Evolutionary conservation across 768 basidiomycete species (phyloP).

Genomic region (Candolleomyces aberdarensis): DNA sequence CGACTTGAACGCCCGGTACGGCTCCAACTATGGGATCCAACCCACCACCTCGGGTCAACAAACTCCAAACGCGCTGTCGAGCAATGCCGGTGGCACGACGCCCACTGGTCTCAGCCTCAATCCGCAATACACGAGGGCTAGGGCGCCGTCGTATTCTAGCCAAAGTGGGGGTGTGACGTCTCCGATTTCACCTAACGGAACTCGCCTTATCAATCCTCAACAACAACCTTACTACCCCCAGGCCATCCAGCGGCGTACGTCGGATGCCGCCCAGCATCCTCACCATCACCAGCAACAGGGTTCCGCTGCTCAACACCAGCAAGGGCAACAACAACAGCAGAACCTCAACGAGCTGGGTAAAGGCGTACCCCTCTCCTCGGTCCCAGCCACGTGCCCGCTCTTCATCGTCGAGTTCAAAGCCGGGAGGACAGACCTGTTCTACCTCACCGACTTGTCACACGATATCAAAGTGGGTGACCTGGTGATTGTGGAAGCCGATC

Average conservation of each 20-base stretch:
- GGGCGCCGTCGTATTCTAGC: conserved; percentile 38
- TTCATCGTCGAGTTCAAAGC: conserved; percentile 99
- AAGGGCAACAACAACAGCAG: conserved; percentile 17
- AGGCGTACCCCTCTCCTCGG: conserved; percentile 81
- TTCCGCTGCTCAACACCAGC: neutral
- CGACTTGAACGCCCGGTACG: conserved; percentile 55
- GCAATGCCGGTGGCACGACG: conserved; percentile 17
- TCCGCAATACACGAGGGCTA: conserved; percentile 37
- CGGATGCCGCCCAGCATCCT: conserved; percentile 31
- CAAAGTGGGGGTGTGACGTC: conserved; percentile 37
- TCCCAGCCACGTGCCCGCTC: conserved; percentile 84
- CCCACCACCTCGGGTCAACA: conserved; percentile 33
- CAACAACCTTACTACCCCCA: conserved; percentile 44
- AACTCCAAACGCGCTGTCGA: conserved; percentile 6
- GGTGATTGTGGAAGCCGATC: conserved; percentile 95
- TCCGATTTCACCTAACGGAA: conserved; percentile 52
- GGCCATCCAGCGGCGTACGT: conserved; percentile 38
- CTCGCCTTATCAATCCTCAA: conserved; percentile 40
- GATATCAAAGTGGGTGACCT: conserved; percentile 81
- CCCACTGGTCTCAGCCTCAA: conserved; percentile 11
- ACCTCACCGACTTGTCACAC: conserved; percentile 63
- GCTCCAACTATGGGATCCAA: conserved; percentile 64
- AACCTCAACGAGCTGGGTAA: conserved; percentile 68
- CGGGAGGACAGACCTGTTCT: conserved; percentile 92
- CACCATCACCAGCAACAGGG: neutral